Evolutionary conservation across 202 grass and related monocot genomes (phyloP), one percentile per base, ranked within the genome.

Genomic region (Sporobolus alterniflorus): DNA sequence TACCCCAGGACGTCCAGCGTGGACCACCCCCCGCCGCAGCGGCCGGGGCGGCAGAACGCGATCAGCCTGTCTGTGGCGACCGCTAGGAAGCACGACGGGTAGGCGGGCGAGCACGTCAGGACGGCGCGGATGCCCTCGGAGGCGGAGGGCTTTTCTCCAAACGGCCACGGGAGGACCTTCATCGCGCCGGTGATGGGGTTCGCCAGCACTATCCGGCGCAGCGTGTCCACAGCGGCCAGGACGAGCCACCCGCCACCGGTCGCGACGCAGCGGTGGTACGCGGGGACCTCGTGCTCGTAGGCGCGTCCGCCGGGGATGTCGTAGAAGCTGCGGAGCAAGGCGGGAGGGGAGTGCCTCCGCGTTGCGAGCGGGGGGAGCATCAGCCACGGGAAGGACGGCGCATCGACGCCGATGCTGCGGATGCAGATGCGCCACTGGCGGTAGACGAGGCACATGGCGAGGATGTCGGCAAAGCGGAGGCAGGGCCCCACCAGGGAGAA

Each of bases 311-410:
- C 59, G 24, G 83, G 83, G 31, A 90, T 67, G 73, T 90, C 88
- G 73, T 90, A 90, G 78, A 90, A 90, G 18, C 49, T 24, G 4
- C 88, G 87, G 33, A 33, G 64, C 63, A 11, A 18, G 8, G 31
- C 7, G 6, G 52, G 5, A 33, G 20, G 13, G 41, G 32, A 33
- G 63, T 73, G 31, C 2, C 75, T 43, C 6, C 15, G 7, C 21
- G 22, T 13, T 18, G 65, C 3, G 6, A 49, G 39, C 56, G 72
- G 56, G 30, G 88, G 83, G 66, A 90, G 88, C 83, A 90, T 77
- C 30, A 90, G 83, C 88, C 83, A 90, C 30, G 88, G 83, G 83
- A 86, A 90, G 11, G 83, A 83, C 57, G 87, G 87, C 28, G 82
- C 78, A 39, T 39, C 9, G 47, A 66, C 49, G 73, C 88, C 78